Evolutionary conservation across 495 filamentous ascomycete species (phyloP).

Genomic region (Penicillium turbatum): DNA sequence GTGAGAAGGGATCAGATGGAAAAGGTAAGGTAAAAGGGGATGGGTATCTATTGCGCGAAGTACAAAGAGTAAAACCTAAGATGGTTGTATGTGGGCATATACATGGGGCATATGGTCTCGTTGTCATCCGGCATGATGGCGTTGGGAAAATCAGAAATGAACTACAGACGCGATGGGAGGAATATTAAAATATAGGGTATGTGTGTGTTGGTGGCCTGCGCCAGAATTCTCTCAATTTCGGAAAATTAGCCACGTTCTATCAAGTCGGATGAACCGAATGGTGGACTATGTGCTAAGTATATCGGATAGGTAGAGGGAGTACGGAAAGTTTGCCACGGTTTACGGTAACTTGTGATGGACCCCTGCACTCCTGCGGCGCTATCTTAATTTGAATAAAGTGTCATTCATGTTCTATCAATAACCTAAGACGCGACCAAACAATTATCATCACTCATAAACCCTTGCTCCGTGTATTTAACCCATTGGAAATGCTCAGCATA

Average conservation of each 20-base stretch:
- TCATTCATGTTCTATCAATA: constrained; percentile 17
- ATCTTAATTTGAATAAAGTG: background rate
- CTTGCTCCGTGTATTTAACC: constrained; percentile 26
- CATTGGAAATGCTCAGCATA: constrained; percentile 25
- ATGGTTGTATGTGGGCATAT: constrained; percentile 74
- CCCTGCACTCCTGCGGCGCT: too few relatives aligned
- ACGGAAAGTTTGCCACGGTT: too few relatives aligned
- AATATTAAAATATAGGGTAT: too few relatives aligned
- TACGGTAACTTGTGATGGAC: too few relatives aligned
- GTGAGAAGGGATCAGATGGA: constrained; percentile 13
- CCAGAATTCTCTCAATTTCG: too few relatives aligned
- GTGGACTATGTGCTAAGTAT: too few relatives aligned
- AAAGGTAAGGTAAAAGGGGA: constrained; percentile 47
- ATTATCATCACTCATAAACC: constrained; percentile 36
- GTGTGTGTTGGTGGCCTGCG: too few relatives aligned
- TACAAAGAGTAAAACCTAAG: constrained; percentile 59
- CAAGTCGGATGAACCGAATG: too few relatives aligned
- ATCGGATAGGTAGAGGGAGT: too few relatives aligned
- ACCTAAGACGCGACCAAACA: constrained; percentile 19
- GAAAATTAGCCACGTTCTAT: too few relatives aligned
- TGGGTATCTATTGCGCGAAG: constrained; percentile 54
- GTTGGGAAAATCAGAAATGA: background rate
- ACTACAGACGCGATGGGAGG: constrained; percentile 8
- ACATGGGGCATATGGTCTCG: constrained; percentile 35
- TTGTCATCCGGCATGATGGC: constrained; percentile 7